Evolutionary conservation across 345 rosid genomes (phyloP), one percentile per base, ranked within the genome.

Genomic region (Eucalyptus dawsonii): DNA sequence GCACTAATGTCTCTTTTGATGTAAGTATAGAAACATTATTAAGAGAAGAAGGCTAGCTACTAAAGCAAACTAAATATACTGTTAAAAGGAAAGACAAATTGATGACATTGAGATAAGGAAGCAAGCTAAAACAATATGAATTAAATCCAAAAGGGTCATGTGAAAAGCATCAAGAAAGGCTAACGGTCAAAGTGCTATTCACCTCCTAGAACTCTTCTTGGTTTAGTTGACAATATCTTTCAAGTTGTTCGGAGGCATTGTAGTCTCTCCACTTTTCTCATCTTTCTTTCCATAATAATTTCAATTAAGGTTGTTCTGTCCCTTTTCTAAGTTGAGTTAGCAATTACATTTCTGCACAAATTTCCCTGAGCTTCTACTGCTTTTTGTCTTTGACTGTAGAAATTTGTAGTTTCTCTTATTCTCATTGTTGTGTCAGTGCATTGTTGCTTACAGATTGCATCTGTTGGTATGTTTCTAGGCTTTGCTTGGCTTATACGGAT

Each of bases 401-500:
- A 17, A 24, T 37, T 76, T 76, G 15, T 3, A 37, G 45, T 21
- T 76, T 76, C 50, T 49, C 58, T 86, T 86, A 19, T 31, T 67
- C 34, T 51, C 54, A 53, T 50, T 34, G 21, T 11, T 34, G 47
- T 72, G 50, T 50, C 31, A 29, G 44, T 53, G 44, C 29, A 45
- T 83, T 54, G 86, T 87, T 80, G 56, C 89, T 85, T 89, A 91
- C 44, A 86, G 62, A 76, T 60, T 87, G 88, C 40, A 76, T 86
- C 87, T 86, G 60, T 85, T 91, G 80, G 4, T 72, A 58, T 24
- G 87, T 89, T 45, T 89, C 44, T 89, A 97, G 99, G 95, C 91
- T 93, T 42, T 96, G 94, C 89, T 53, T 92, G 92, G 93, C 96
- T 86, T 95, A 95, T 90, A 29, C 94, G 95, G 97, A 94, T 91